Percentiles rank a stretch among this genome's conserved stretches.
phyloP scores from a whole-genome alignment of 345 rosid genomes.

The Pistacia atlantica region DNA sequence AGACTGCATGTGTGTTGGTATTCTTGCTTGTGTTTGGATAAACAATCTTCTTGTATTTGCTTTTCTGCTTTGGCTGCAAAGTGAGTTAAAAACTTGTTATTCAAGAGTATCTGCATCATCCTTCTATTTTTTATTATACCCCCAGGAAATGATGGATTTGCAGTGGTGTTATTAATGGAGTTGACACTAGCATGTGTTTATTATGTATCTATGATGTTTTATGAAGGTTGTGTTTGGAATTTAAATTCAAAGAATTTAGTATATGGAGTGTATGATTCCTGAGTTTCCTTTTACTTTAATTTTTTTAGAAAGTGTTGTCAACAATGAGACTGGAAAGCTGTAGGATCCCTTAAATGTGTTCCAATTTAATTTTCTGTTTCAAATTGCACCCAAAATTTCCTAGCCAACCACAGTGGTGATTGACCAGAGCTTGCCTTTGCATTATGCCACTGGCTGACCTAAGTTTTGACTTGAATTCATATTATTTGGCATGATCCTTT shows the following conservation, averaged over 20 bases:
- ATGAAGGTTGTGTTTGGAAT: neutral
- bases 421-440: neutral
- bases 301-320: neutral
- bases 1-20: neutral
- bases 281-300: neutral
- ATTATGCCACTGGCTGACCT: neutral
- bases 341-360: neutral
- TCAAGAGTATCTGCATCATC: neutral
- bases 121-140: neutral
- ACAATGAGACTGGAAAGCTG: neutral
- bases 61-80: neutral
- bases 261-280: neutral
- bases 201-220: neutral
- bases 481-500: neutral
- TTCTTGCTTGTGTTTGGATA: neutral
- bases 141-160: neutral
- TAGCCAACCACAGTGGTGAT: neutral
- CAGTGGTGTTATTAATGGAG: neutral
- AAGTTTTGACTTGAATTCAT: neutral
- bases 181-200: neutral
- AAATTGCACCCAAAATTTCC: neutral
- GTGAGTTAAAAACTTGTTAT: neutral
- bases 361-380: neutral
- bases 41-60: neutral
- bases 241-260: neutral